A percentile compares a stretch with the other conserved stretches of the same genome.
These are phyloP conservation scores for Zymoseptoria crescenta DNA, from an alignment of 2,329 filamentous ascomycete genomes.

Conservation along the genomic window DNA sequence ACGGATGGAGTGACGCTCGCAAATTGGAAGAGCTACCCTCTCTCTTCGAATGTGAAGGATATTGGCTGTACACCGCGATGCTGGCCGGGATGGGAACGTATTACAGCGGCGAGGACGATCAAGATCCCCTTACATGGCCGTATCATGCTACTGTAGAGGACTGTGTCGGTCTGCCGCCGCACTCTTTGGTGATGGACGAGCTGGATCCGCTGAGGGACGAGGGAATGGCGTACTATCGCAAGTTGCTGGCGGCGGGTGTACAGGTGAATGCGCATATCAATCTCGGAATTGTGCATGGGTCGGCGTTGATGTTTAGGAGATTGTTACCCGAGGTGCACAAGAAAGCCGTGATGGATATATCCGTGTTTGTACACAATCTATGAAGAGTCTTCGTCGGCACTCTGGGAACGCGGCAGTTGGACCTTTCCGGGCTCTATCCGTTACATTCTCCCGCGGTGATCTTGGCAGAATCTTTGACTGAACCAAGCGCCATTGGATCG, in stretches of 20 bases:
- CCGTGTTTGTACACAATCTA: constrained; percentile 21
- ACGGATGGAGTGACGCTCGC: constrained; percentile 11
- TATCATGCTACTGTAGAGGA: constrained; percentile 24
- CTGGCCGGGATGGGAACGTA: constrained; percentile 14
- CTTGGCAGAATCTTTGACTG: too few relatives aligned
- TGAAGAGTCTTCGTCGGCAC: not conserved
- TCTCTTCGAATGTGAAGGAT: constrained; percentile 23
- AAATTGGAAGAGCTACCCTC: constrained; percentile 22
- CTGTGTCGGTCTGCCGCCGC: constrained; percentile 24
- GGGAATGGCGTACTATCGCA: constrained; percentile 23
- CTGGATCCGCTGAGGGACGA: constrained; percentile 27
- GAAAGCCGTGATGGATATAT: constrained; percentile 17
- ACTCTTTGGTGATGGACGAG: constrained; percentile 24
- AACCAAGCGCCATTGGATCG: too few relatives aligned
- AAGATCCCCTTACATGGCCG: constrained; percentile 27
- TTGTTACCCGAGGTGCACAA: constrained; percentile 21
- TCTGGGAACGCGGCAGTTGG: not conserved
- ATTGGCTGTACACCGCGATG: constrained; percentile 16
- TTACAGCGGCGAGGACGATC: constrained; percentile 17
- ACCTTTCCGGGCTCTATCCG: not conserved
- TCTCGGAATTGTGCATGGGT: constrained; percentile 21
- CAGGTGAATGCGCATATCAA: constrained; percentile 20
- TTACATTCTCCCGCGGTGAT: too few relatives aligned
- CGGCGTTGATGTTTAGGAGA: constrained; percentile 19
- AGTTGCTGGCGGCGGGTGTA: constrained; percentile 22